Conservation (phyloP, 805 yeast species). For the Monosporozyma yasuniensis region DNA sequence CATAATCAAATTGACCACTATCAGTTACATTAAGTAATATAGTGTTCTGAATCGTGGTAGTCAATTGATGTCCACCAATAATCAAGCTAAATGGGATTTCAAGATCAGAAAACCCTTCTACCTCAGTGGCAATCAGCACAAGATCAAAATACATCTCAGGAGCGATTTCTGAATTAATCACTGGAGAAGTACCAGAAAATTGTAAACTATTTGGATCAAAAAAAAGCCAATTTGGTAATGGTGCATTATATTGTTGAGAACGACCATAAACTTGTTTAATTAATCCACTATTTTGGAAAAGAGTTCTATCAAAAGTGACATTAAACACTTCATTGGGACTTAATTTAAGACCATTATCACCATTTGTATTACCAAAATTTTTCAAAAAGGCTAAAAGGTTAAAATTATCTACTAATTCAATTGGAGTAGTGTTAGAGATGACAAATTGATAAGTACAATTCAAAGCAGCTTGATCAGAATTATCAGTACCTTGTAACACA, state of each 20-base stretch:
- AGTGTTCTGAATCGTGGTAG: conserved; percentile 52
- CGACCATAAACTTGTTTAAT: conserved; percentile 59
- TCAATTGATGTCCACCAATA: conserved; percentile 82
- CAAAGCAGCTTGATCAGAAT: conserved; percentile 37
- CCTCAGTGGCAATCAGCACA: conserved; percentile 71
- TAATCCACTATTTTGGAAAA: conserved; percentile 47
- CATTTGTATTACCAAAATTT: conserved; percentile 66
- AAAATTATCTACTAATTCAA: conserved; percentile 34
- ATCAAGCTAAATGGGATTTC: conserved; percentile 60
- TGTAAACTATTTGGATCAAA: conserved; percentile 56
- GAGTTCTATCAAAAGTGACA: conserved; percentile 51
- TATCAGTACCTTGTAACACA: conserved; percentile 55
- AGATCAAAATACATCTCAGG: conserved; percentile 70
- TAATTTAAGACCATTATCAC: conserved; percentile 63
- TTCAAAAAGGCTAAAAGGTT: conserved; percentile 42
- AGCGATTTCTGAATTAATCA: conserved; percentile 77
- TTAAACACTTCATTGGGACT: conserved; percentile 59
- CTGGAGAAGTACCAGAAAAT: conserved; percentile 83
- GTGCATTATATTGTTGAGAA: conserved; percentile 62
- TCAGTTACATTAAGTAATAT: conserved; percentile 59
- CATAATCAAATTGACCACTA: conserved; percentile 42
- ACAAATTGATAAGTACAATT: conserved; percentile 48
- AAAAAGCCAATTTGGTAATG: conserved; percentile 83
- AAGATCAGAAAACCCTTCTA: conserved; percentile 62
- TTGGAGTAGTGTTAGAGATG: conserved; percentile 47